Evolutionary conservation across 768 basidiomycete species (phyloP).

Genomic region (Dacryopinax spathularia): DNA sequence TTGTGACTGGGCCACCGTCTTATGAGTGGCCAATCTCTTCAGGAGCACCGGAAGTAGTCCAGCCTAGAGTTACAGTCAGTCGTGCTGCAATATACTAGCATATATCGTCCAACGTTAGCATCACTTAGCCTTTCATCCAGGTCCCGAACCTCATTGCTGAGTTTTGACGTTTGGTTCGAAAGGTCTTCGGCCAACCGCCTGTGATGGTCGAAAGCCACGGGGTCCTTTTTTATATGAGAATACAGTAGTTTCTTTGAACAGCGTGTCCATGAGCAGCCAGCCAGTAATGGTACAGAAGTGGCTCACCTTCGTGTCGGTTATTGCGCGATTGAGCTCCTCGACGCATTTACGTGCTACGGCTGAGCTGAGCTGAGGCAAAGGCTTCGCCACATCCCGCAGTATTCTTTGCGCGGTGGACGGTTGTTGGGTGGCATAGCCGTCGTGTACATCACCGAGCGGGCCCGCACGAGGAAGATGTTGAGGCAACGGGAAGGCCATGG

Average conservation of each 20-base stretch:
- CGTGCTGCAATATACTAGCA: no score
- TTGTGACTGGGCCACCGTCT: conserved; percentile 30
- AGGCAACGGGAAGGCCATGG: not conserved
- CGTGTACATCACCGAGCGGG: not conserved
- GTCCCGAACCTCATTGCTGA: conserved; percentile 40
- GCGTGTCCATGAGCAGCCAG: conserved; percentile 11
- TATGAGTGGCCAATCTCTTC: conserved; percentile 43
- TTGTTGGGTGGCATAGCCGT: not conserved
- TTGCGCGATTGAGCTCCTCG: conserved; percentile 54
- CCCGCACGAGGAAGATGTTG: not conserved
- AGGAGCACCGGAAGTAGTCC: conserved; percentile 52
- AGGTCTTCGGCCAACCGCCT: conserved; percentile 47
- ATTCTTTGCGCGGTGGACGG: conserved; percentile 18
- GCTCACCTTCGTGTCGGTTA: conserved; percentile 54
- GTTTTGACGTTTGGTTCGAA: conserved; percentile 40
- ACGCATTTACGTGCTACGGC: conserved; percentile 55
- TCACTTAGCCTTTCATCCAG: conserved; percentile 40
- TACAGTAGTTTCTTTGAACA: conserved; percentile 48
- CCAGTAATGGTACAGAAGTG: conserved; percentile 11
- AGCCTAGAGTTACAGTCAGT: conserved; percentile 32
- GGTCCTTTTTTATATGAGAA: conserved; percentile 52
- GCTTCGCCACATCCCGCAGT: conserved; percentile 53
- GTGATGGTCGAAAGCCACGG: conserved; percentile 51
- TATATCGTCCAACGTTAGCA: conserved; percentile 42
- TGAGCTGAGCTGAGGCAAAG: conserved; percentile 44